Evolutionary conservation across 495 filamentous ascomycete species (phyloP).

Genomic region (Delitschia confertaspora): DNA sequence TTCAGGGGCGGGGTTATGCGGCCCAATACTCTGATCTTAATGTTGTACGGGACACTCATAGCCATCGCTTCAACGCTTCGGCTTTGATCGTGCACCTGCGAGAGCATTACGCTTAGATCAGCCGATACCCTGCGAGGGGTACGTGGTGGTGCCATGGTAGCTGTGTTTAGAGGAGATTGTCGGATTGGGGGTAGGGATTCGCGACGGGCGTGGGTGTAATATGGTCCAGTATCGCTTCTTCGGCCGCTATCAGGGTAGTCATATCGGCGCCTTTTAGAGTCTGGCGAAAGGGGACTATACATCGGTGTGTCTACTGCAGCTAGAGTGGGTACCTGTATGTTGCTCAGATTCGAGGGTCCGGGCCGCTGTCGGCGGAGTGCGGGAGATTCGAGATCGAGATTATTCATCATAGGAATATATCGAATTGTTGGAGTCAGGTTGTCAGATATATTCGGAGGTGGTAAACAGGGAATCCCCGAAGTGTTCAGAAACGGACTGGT

Average conservation of each 20-base stretch:
- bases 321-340: constrained; percentile 9
- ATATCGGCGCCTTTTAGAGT: constrained; percentile 45
- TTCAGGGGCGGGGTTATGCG: constrained; percentile 59
- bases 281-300: constrained; percentile 36
- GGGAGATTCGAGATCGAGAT: constrained; percentile 33
- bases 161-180: constrained; percentile 21
- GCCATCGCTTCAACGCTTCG: constrained; percentile 57
- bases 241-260: constrained; percentile 32
- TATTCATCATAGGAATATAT: constrained; percentile 39
- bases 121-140: constrained; percentile 4
- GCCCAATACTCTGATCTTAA: constrained; percentile 61
- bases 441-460: constrained; percentile 27
- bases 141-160: constrained; percentile 20
- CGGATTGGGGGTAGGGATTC: constrained; percentile 25
- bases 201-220: constrained; percentile 12
- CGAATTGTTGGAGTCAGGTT: constrained; percentile 30
- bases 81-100: constrained; percentile 19
- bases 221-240: constrained; percentile 2
- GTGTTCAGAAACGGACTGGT: constrained; percentile 20
- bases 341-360: constrained; percentile 16
- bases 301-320: constrained; percentile 25
- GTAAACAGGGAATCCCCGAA: constrained; percentile 43
- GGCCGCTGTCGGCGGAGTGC: constrained; percentile 7
- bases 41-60: constrained; percentile 60
- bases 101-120: constrained; percentile 20